Percentiles rank a stretch among this genome's conserved stretches.
Evolutionary conservation across 257 asterid genomes (phyloP).

Genomic region (Solanum piurae): DNA sequence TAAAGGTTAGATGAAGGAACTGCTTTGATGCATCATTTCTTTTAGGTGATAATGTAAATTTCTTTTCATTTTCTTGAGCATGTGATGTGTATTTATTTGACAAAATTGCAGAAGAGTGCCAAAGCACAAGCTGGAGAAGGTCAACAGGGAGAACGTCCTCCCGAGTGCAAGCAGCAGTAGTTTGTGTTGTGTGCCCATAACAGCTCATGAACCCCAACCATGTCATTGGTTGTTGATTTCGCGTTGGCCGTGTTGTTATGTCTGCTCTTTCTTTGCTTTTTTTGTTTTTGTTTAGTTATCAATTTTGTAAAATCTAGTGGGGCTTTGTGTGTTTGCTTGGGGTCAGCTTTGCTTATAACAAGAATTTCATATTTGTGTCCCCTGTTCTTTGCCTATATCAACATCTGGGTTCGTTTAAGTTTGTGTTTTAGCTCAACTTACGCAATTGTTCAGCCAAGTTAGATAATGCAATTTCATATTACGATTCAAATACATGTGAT

Average conservation of each 20-base stretch:
- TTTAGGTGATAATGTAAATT: background rate
- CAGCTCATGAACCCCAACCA: background rate
- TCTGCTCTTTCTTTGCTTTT: background rate
- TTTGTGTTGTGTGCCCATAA: background rate
- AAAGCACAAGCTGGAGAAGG: constrained; percentile 2
- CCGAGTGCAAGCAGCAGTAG: constrained; percentile 1
- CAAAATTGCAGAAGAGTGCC: constrained; percentile 25
- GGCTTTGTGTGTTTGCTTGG: background rate
- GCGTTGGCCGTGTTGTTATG: background rate
- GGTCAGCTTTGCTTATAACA: background rate
- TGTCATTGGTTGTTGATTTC: background rate
- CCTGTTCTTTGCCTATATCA: background rate
- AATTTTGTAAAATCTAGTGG: background rate
- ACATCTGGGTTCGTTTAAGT: background rate
- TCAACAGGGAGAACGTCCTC: background rate
- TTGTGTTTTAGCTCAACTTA: background rate
- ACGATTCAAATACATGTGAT: background rate
- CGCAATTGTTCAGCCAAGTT: background rate
- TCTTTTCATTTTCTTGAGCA: background rate
- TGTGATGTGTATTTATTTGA: constrained; percentile 5
- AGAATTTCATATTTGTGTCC: background rate
- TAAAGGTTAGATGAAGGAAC: constrained; percentile 10
- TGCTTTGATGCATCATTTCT: background rate
- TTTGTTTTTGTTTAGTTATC: background rate
- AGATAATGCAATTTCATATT: background rate